Evolutionary conservation across 2,329 filamentous ascomycete species (phyloP), one percentile per base, ranked within the genome.

Genomic region (Ceratocystis variospora): DNA sequence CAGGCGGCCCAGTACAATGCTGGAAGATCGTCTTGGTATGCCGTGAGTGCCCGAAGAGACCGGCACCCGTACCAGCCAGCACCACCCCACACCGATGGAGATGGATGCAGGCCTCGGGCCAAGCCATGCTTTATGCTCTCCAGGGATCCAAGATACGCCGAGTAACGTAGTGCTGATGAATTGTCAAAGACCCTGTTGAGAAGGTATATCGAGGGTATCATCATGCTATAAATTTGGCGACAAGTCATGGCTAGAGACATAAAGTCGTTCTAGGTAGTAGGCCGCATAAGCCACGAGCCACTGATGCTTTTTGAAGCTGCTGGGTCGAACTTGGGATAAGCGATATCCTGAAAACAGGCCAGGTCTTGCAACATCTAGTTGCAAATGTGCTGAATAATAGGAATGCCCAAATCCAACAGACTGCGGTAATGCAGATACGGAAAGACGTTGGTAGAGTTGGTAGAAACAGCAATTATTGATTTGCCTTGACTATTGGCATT

Each of bases 1-100:
- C 57, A 67, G 10, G 62, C 59, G 15, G 66, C 62, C 66, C 66
- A 67, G 48, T 65, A 61, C 46, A 67, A 31, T 19, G 66, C 53
- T 15, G 66, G 57, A 5, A 67, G 28, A 31, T 67, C 66, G n/a
- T 61, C 62, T 3, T 55, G 57, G 19, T 62, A 59, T 19, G 57
- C 33, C 19, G 22, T 33, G 15, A 55, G 17, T 2, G 41, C 57
- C 19, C 55, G 50, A 15, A 65, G 62, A n/a, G 66, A 67, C 37
- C 55, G 62, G 15, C 55, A 37, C 28, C 62, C 62, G 37, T 62
- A 67, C 66, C 46, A 65, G 5, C 55, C 61, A 44, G 57, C 50
- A 15, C 45, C 63, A 15, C 28, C 44, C 46, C 57, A 65, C 4
- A 55, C 28, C 8, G 45, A 45, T 5, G 63, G 41, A 19, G 66